Evolutionary conservation across 495 filamentous ascomycete species (phyloP).

Genomic region (Aspergillus diversus): DNA sequence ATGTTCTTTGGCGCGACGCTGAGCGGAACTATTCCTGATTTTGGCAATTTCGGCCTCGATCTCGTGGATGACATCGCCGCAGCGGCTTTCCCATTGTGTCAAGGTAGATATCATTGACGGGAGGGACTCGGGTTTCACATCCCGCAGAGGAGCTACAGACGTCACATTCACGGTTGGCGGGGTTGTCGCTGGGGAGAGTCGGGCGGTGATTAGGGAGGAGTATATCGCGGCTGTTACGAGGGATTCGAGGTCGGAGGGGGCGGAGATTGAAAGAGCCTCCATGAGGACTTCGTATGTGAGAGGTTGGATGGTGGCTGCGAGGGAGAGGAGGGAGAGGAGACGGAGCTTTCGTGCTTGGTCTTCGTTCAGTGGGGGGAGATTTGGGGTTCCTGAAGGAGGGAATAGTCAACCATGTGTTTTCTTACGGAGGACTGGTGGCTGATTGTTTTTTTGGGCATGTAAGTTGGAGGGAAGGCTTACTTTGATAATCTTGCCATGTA

Average conservation of each 20-base stretch:
- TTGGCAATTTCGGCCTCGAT: slow-evolving; percentile 72
- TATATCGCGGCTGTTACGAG: slow-evolving; percentile 91
- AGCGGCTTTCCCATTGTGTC: slow-evolving; percentile 74
- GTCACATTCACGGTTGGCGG: slow-evolving; percentile 73
- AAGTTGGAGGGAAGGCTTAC: slow-evolving; percentile 35
- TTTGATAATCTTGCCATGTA: slow-evolving; percentile 77
- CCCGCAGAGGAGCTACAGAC: slow-evolving; percentile 80
- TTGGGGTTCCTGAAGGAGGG: slow-evolving; percentile 44
- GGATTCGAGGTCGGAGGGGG: slow-evolving; percentile 77
- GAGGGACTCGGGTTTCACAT: slow-evolving; percentile 72
- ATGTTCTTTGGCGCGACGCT: slow-evolving; percentile 52
- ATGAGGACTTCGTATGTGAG: slow-evolving; percentile 77
- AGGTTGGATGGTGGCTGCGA: slow-evolving; percentile 62
- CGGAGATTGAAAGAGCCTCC: slow-evolving; percentile 64
- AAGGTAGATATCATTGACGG: slow-evolving; percentile 67
- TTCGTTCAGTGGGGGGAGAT: slow-evolving; percentile 71
- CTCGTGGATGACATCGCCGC: slow-evolving; percentile 70
- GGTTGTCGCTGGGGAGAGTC: slow-evolving; percentile 72
- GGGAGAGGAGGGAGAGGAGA: slow-evolving; percentile 83
- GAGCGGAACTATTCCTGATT: slow-evolving; percentile 58
- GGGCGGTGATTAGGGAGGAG: slow-evolving; percentile 75
- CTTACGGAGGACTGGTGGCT: background rate
- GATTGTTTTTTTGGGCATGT: background rate
- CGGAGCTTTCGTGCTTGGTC: slow-evolving; percentile 84
- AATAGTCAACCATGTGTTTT: background rate